These are phyloP conservation scores for Kuraishia ogatae DNA, from an alignment of 805 yeast species.

Conservation along the genomic window DNA sequence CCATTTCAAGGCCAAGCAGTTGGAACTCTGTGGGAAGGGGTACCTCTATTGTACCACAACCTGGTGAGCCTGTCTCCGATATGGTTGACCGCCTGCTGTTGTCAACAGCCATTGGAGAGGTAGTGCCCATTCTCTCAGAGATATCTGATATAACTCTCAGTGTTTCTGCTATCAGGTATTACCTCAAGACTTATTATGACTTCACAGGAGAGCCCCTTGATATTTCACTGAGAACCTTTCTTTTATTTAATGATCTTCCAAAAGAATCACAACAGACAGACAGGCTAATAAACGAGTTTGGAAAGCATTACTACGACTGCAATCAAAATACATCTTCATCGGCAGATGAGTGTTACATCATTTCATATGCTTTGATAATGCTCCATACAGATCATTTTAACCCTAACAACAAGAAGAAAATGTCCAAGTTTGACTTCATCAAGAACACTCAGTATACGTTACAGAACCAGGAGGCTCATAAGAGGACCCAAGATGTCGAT, in stretches of 20 bases:
- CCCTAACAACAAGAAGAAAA: constrained; percentile 55
- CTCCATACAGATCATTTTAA: constrained; percentile 71
- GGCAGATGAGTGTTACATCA: constrained; percentile 49
- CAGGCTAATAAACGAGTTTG: constrained; percentile 50
- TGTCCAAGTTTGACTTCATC: constrained; percentile 56
- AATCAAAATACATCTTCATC: constrained; percentile 28
- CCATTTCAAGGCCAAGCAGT: neutral
- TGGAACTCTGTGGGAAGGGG: neutral
- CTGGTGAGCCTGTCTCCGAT: neutral
- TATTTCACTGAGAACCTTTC: constrained; percentile 50
- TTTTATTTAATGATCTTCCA: constrained; percentile 54
- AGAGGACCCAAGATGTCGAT: neutral
- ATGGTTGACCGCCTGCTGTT: neutral
- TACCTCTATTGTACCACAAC: neutral
- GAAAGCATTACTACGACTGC: constrained; percentile 37
- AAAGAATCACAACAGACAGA: constrained; percentile 74
- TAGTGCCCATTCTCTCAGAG: neutral
- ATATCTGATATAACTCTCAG: neutral
- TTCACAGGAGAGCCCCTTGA: constrained; percentile 54
- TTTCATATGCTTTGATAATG: constrained; percentile 58
- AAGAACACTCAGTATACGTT: constrained; percentile 18
- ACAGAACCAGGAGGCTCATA: neutral
- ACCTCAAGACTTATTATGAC: constrained; percentile 30
- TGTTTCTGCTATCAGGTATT: constrained; percentile 11
- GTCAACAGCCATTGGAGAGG: neutral